These are phyloP conservation scores for Metarhizium rileyi DNA, from an alignment of 2,329 filamentous ascomycete species.

Conservation along the genomic window DNA sequence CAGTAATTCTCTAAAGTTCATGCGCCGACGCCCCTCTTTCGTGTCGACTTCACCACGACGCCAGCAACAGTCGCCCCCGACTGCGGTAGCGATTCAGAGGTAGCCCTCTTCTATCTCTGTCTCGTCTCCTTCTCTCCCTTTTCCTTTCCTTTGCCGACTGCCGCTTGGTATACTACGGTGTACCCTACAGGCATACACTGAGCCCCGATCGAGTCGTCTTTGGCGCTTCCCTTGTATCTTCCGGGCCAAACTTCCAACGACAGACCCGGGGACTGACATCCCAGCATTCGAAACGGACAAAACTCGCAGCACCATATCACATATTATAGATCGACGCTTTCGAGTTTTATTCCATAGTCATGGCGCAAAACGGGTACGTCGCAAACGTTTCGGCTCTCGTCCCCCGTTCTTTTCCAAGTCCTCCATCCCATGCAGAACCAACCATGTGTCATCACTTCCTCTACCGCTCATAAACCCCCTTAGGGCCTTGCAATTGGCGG, in stretches of 20 bases:
- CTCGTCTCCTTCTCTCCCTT: background rate
- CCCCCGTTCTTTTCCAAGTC: background rate
- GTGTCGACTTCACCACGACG: constrained; percentile 2
- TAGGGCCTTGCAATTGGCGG: background rate
- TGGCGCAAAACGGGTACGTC: constrained; percentile 25
- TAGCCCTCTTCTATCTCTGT: background rate
- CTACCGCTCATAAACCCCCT: background rate
- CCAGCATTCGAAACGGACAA: background rate
- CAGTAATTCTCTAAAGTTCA: constrained; percentile 1
- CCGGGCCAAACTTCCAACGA: background rate
- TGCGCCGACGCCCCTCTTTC: constrained; percentile 6
- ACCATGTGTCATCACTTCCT: background rate
- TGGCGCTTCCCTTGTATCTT: background rate
- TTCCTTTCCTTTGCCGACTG: background rate
- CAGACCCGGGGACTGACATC: background rate
- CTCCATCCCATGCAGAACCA: background rate
- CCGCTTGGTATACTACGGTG: background rate
- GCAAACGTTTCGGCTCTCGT: constrained; percentile 1
- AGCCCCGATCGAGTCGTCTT: background rate
- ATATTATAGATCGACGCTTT: background rate
- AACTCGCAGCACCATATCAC: background rate
- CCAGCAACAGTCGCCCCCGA: background rate
- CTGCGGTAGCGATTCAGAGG: background rate
- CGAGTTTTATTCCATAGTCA: constrained; percentile 13
- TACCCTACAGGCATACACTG: background rate